Conservation (phyloP, 352 stramenopile species). For the Pythium biforme region DNA sequence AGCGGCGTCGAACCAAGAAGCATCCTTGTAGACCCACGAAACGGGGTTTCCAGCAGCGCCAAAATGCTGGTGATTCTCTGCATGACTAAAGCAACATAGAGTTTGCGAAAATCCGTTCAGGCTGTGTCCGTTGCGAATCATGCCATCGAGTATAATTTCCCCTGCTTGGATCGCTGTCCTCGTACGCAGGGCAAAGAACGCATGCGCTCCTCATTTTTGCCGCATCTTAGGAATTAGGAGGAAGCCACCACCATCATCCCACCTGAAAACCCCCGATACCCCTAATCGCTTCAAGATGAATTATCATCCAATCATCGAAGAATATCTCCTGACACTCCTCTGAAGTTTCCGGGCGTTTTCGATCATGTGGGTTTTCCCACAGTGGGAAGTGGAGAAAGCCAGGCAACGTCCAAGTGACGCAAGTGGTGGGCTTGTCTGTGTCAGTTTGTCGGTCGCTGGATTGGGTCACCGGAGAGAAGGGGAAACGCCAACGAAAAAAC, state of each 20-base stretch:
- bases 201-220: neutral
- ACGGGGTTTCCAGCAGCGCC: no score
- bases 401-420: conserved; percentile 5
- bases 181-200: no score
- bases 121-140: no score
- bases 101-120: no score
- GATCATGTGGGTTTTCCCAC: conserved; percentile 4
- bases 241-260: neutral
- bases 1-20: neutral
- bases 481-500: neutral
- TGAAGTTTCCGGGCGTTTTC: conserved; percentile 12
- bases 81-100: no score
- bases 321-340: neutral
- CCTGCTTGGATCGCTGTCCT: neutral
- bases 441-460: conserved; percentile 1
- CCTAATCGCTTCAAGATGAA: neutral
- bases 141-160: neutral
- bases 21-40: conserved; percentile 9
- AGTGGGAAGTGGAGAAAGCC: conserved; percentile 4
- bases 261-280: no score
- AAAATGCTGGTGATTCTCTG: no score
- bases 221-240: neutral
- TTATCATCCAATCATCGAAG: conserved; percentile 3
- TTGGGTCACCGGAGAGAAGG: neutral
- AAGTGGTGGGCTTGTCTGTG: neutral